phyloP scores from a whole-genome alignment of 1,284 basidiomycete species.

The Boletus sp. region DNA sequence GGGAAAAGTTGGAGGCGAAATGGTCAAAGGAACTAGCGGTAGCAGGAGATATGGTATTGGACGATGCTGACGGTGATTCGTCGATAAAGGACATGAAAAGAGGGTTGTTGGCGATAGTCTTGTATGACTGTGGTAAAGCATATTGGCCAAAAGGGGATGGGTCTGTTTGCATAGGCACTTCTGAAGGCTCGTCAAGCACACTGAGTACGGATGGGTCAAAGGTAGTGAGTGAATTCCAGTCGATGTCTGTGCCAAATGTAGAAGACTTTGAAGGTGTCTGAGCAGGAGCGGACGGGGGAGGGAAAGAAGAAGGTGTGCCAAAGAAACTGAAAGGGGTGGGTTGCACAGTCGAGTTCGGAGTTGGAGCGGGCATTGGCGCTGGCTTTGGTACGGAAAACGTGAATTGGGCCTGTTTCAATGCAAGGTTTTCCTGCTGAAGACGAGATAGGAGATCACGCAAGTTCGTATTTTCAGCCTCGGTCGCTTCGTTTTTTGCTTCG shows the following conservation, averaged over 20 bases:
- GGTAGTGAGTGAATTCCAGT: constrained; percentile 61
- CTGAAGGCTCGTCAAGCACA: constrained; percentile 57
- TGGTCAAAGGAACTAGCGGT: constrained; percentile 23
- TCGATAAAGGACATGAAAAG: constrained; percentile 79
- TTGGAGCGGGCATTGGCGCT: constrained; percentile 21
- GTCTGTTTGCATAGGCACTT: constrained; percentile 57
- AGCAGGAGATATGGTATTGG: constrained; percentile 23
- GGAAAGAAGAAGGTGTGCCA: constrained; percentile 26
- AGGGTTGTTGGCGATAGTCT: constrained; percentile 75
- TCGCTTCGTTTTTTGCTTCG: constrained; percentile 69
- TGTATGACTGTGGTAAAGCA: constrained; percentile 47
- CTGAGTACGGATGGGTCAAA: constrained; percentile 65
- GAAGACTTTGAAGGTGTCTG: constrained; percentile 21
- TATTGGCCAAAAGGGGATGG: constrained; percentile 42
- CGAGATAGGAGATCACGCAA: constrained; percentile 72
- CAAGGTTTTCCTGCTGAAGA: constrained; percentile 76
- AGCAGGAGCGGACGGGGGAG: constrained; percentile 24
- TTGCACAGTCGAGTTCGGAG: constrained; percentile 24
- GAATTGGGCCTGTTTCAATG: constrained; percentile 70
- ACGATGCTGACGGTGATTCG: constrained; percentile 35
- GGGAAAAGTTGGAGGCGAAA: constrained; percentile 26
- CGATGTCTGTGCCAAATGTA: constrained; percentile 44
- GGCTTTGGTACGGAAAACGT: constrained; percentile 68
- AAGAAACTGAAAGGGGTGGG: constrained; percentile 33
- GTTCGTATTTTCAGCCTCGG: constrained; percentile 72